Percentiles rank a stretch among this genome's conserved stretches.
Evolutionary conservation across 208 protist species (phyloP).

Genomic region (Trypanosoma mega): DNA sequence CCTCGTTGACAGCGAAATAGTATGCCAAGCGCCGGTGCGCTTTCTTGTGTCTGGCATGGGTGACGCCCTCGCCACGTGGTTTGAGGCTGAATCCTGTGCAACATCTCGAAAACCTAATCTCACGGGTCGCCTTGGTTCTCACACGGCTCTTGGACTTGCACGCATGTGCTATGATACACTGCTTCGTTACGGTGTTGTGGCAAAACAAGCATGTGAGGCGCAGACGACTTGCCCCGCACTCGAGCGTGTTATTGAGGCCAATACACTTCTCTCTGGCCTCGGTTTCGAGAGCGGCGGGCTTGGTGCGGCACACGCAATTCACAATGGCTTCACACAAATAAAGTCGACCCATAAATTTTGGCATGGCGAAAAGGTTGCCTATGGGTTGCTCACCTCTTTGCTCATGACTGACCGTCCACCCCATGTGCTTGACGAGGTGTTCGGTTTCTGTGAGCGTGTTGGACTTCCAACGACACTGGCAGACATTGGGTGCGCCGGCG

Average conservation of each 20-base stretch:
- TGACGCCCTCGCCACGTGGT: conserved; percentile 34
- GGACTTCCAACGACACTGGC: conserved; percentile 31
- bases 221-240: conserved; percentile 28
- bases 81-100: conserved; percentile 29
- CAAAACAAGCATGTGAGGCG: conserved; percentile 30
- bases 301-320: conserved; percentile 30
- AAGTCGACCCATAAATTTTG: conserved; percentile 20
- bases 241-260: conserved; percentile 37
- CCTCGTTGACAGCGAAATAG: conserved; percentile 30
- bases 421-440: conserved; percentile 21
- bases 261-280: conserved; percentile 33
- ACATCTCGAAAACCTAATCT: conserved; percentile 25
- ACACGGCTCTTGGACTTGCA: conserved; percentile 30
- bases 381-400: conserved; percentile 21
- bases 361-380: conserved; percentile 37
- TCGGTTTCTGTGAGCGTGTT: conserved; percentile 31
- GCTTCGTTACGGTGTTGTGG: conserved; percentile 28
- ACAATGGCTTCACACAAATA: conserved; percentile 33
- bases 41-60: conserved; percentile 36
- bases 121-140: conserved; percentile 28
- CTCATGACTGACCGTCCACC: conserved; percentile 27
- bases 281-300: conserved; percentile 30
- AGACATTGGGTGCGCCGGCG: conserved; percentile 19
- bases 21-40: conserved; percentile 31
- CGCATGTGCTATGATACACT: conserved; percentile 34